Evolutionary conservation across 805 yeast species (phyloP), one percentile per base, ranked within the genome.

Genomic region (Grigorovia transvaalensis): DNA sequence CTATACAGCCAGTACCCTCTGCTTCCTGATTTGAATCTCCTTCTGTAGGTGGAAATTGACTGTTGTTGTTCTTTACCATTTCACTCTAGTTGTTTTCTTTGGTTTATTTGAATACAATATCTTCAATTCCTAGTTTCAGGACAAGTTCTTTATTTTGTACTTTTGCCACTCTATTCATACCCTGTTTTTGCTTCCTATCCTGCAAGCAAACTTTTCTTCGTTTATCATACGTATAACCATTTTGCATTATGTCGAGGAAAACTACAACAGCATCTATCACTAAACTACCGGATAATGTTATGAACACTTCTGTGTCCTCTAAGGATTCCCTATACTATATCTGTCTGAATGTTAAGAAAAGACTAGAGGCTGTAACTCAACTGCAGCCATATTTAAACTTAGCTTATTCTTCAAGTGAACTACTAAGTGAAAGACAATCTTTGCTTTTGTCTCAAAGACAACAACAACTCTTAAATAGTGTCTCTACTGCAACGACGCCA

Each of bases 401-500:
- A 41, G 90, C 91, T 2, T 77, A 76, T 63, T 71, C 77, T 12
- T 73, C 81, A 13, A 85, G 89, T 7, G 90, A 85, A 61, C 78
- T 76, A 38, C 70, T 80, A 48, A 79, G 86, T 46, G 91, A 85
- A 62, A 84, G 82, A 58, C 93, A 85, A 68, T 86, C 89, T 0
- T 67, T 72, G 43, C 53, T 69, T 5, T 53, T 72, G n/a, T 71
- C 76, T 3, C 76, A 73, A 54, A 70, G 68, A 49, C 68, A 66
- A 45, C 71, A 69, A 50, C 64, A 60, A 47, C 62, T 57, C 15
- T 42, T 53, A 40, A 52, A 41, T 18, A 51, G 18, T 44, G 41
- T 8, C 62, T 43, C 52, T 56, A 13, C 54, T 55, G 4, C 58
- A 64, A 5, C 52, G 45, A 53, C 56, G 38, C 46, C 59, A 20